Evolutionary conservation across 352 stramenopile genomes (phyloP), one percentile per base, ranked within the genome.

Genomic region (Chrysophaeum taylorii): DNA sequence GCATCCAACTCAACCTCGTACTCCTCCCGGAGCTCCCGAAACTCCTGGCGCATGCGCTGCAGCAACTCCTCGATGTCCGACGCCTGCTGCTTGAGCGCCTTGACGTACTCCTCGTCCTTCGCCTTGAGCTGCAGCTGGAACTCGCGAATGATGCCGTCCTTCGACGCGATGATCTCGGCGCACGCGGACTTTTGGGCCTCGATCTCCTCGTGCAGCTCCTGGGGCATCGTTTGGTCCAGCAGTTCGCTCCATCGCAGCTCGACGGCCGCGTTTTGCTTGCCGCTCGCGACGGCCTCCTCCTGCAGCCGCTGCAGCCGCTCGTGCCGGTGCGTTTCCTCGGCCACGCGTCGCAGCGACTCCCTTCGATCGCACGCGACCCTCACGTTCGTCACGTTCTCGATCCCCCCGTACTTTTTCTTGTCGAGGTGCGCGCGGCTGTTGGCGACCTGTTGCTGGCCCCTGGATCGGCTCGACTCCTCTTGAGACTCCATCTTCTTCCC

Each of bases 81-180:
- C 0, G 84, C 81, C 69, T 96, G 89, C 27, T 89, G 79, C 64
- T 94, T 93, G 21, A 97, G 83, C 23, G 89, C 76, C 25, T 84
- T 90, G 38, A 97, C 90, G 73, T 97, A 97, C 75, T 96, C 87
- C 78, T 97, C 91, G 70, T 97, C 91, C 70, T 97, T 97, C 35
- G 76, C 78, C 63, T 94, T 96, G 14, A 97, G 78, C 73, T 96
- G 87, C 0, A 75, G 74, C 77, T 96, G 88, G 70, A 96, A 94
- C 67, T 92, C 87, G 33, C 78, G 82, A 70, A 95, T 93, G 5
- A 95, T 75, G 0, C 73, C 74, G 71, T 84, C 77, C 77, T 97
- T 97, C 0, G 82, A 92, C 25, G 77, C 79, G 73, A 97, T 81
- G 68, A 97, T 96, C 60, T 90, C 86, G n/a, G 71, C 61, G 71